Conservation (phyloP, 495 filamentous ascomycete genomes). For the Tuber calosporum region DNA sequence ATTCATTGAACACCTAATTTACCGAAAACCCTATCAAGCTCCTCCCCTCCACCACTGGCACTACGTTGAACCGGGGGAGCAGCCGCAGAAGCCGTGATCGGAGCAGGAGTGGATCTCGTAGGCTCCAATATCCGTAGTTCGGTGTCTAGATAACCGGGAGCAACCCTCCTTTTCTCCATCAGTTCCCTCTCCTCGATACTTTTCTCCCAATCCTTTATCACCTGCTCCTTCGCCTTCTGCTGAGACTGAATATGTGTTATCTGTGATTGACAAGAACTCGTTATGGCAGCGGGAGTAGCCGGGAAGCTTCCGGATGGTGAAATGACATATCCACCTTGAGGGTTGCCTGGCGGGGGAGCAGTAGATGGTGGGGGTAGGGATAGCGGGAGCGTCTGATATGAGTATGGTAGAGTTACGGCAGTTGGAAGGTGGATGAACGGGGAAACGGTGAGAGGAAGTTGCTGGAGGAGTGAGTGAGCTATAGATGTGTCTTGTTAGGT, state of each 20-base stretch:
- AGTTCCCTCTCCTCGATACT: constrained; percentile 67
- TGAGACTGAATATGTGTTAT: constrained; percentile 65
- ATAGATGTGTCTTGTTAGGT: constrained; percentile 2
- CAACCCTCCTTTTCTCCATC: constrained; percentile 82
- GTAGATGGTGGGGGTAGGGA: constrained; percentile 73
- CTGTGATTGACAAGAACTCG: constrained; percentile 33
- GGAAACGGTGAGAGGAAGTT: constrained; percentile 86
- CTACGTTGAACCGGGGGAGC: background rate
- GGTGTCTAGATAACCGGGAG: constrained; percentile 90
- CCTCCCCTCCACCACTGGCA: constrained; percentile 51
- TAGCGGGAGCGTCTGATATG: constrained; percentile 80
- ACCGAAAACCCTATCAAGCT: constrained; percentile 86
- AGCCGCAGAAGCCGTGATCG: constrained; percentile 1
- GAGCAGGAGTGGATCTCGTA: constrained; percentile 42
- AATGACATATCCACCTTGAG: constrained; percentile 33
- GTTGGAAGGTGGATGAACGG: constrained; percentile 89
- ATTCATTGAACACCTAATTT: constrained; percentile 47
- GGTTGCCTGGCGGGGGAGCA: constrained; percentile 44
- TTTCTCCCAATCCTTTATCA: constrained; percentile 64
- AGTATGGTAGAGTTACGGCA: constrained; percentile 87
- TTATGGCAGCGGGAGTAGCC: constrained; percentile 41
- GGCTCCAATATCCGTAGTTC: constrained; percentile 79
- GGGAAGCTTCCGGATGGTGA: constrained; percentile 36
- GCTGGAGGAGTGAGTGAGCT: constrained; percentile 77
- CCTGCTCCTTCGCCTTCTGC: constrained; percentile 57